Conservation (phyloP, 352 stramenopile species). For the Phytophthora tentaculata region DNA sequence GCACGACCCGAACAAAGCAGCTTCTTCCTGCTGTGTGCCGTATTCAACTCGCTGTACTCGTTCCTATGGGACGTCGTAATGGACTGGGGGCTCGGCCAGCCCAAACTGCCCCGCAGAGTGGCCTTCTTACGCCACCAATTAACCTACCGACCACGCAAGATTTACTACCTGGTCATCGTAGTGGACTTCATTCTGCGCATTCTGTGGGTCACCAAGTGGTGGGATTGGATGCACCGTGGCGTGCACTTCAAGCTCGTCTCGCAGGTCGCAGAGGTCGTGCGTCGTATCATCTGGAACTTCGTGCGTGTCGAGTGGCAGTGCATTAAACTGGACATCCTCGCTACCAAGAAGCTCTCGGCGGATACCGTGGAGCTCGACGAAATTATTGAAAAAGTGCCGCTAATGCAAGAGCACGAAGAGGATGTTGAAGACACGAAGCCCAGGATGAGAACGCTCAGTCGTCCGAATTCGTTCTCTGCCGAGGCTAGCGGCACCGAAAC, state of each 20-base stretch:
- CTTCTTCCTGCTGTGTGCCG: conserved; percentile 79
- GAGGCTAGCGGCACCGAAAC: conserved; percentile 27
- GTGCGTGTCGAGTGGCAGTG: conserved; percentile 94
- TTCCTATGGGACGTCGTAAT: conserved; percentile 98
- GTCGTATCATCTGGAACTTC: conserved; percentile 93
- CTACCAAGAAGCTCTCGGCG: conserved; percentile 60
- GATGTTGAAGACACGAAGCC: conserved; percentile 25
- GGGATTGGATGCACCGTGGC: conserved; percentile 75
- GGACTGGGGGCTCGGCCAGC: conserved; percentile 94
- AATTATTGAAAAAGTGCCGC: conserved; percentile 55
- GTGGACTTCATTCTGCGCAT: conserved; percentile 95
- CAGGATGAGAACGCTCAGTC: conserved; percentile 25
- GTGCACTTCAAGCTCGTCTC: conserved; percentile 84
- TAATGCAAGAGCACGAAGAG: conserved; percentile 52
- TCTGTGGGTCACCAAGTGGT: conserved; percentile 94
- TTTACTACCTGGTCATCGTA: conserved; percentile 94
- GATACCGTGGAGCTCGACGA: conserved; percentile 55
- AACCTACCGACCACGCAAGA: conserved; percentile 54
- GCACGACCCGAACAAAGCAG: conserved; percentile 56
- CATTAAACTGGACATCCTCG: conserved; percentile 79
- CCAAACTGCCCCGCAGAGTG: conserved; percentile 47
- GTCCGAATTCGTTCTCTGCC: conserved; percentile 27
- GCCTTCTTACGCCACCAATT: conserved; percentile 73
- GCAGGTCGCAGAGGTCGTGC: conserved; percentile 92
- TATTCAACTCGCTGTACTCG: conserved; percentile 96